These are phyloP conservation scores for Chalaropsis thielavioides DNA, from an alignment of 2,329 filamentous ascomycete species.

Conservation along the genomic window DNA sequence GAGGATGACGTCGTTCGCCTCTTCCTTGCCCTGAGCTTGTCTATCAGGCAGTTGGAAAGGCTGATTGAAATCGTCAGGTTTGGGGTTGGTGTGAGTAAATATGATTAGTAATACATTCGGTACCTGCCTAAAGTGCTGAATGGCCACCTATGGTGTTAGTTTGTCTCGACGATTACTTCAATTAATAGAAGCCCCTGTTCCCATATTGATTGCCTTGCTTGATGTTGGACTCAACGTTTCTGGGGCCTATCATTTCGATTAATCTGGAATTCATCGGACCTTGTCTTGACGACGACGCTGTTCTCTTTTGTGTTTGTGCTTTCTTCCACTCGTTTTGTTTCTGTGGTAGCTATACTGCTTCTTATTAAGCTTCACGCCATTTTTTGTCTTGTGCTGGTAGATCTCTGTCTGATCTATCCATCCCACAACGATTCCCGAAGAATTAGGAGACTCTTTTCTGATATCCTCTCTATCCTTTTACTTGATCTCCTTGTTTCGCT, in stretches of 20 bases:
- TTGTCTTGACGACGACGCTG: neutral
- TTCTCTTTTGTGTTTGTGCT: neutral
- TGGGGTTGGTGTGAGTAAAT: neutral
- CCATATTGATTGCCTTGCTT: neutral
- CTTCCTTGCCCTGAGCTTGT: neutral
- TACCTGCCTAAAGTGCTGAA: neutral
- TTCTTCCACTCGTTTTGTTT: neutral
- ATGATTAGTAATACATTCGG: neutral
- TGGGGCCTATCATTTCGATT: neutral
- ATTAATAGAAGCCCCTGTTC: neutral
- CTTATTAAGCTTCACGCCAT: neutral
- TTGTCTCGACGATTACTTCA: neutral
- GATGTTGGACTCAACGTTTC: neutral
- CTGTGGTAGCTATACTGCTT: neutral
- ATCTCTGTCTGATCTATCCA: neutral
- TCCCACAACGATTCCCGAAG: neutral
- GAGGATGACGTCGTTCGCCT: neutral
- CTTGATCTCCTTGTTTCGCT: neutral
- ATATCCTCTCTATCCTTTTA: neutral
- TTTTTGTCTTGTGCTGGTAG: neutral
- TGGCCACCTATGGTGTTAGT: conserved; percentile 3
- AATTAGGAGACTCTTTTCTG: neutral
- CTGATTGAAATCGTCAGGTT: neutral
- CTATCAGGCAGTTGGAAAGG: neutral
- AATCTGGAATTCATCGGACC: neutral